phyloP scores from a whole-genome alignment of 2,329 filamentous ascomycete genomes.

The Pestalotiopsis fici region DNA sequence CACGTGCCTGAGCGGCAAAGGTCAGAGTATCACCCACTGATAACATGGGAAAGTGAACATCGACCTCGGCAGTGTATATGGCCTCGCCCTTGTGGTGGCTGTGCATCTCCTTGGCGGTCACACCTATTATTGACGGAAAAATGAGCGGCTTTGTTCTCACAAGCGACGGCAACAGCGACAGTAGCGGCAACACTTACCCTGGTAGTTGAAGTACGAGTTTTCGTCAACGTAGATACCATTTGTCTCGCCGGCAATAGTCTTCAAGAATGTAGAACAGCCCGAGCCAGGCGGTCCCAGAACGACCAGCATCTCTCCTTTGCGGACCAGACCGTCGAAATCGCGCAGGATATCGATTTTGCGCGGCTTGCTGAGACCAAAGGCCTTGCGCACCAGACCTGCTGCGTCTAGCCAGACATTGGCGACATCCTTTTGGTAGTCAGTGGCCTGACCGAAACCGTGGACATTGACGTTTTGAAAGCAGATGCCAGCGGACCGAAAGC shows the following conservation, averaged over 20 bases:
- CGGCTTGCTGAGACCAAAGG: conserved; percentile 50
- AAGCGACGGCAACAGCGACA: too few species aligned
- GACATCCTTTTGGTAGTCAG: conserved; percentile 72
- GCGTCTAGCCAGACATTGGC: conserved; percentile 60
- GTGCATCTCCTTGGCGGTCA: conserved; percentile 72
- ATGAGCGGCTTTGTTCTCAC: neutral
- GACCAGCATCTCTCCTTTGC: conserved; percentile 55
- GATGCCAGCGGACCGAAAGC: conserved; percentile 64
- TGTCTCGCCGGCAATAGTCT: conserved; percentile 79
- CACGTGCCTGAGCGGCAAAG: conserved; percentile 71
- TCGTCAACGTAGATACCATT: conserved; percentile 74
- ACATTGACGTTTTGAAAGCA: conserved; percentile 69
- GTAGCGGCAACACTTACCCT: conserved; percentile 52
- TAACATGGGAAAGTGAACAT: conserved; percentile 76
- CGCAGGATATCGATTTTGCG: conserved; percentile 44
- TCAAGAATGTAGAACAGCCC: conserved; percentile 80
- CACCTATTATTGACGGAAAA: conserved; percentile 35
- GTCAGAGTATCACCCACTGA: conserved; percentile 76
- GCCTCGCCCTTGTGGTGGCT: conserved; percentile 76
- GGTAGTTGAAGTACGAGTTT: conserved; percentile 75
- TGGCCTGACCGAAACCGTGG: conserved; percentile 66
- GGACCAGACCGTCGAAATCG: conserved; percentile 49
- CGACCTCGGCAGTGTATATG: conserved; percentile 82
- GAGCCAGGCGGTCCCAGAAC: conserved; percentile 61
- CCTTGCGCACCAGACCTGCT: conserved; percentile 41